Evolutionary conservation across 2,329 filamentous ascomycete genomes (phyloP), one percentile per base, ranked within the genome.

Genomic region (Myriosclerotinia scirpicola): DNA sequence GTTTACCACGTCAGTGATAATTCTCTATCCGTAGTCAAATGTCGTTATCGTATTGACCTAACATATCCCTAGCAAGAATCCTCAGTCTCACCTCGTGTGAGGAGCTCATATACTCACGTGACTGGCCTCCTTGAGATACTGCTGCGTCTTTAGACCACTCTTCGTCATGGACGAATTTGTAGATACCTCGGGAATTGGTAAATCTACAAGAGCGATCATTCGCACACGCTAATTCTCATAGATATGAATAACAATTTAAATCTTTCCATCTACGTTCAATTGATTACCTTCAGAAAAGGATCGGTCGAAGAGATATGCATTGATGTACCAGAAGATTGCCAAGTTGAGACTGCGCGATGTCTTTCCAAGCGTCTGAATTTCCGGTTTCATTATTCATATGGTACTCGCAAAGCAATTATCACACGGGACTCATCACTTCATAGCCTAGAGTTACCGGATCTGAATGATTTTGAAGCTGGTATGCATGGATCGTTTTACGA

Each of bases 201-300:
- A 46, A 55, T 66, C n/a, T 26, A 54, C 50, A 20, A 42, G 54
- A 53, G 22, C 5, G 7, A 17, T 6, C 34, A 14, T 17, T 34
- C 5, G 7, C 30, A 59, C n/a, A 67, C 20, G 48, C 61, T 66
- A 30, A 67, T 54, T 30, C 2, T 40, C 17, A 52, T 54, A 71
- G 69, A 71, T 50, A 65, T 71, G 68, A 71, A 71, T 17, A 61
- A 66, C 40, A 62, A 63, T 3, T 42, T 42, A 22, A 70, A 69
- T 54, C 66, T 69, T 40, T 50, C 61, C 26, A 34, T 69, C 9
- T 71, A 68, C 56, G 48, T 63, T 4, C 63, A 69, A 59, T 46
- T 71, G 8, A 38, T 69, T 15, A 48, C 65, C n/a, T 71, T 71
- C 60, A 69, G 68, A 36, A 67, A 48, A 30, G 64, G 65, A 8